A percentile compares a stretch with the other conserved stretches of the same genome.
These are phyloP conservation scores for Diplotaxis tenuifolia DNA, from an alignment of 345 rosid genomes.

Conservation along the genomic window DNA sequence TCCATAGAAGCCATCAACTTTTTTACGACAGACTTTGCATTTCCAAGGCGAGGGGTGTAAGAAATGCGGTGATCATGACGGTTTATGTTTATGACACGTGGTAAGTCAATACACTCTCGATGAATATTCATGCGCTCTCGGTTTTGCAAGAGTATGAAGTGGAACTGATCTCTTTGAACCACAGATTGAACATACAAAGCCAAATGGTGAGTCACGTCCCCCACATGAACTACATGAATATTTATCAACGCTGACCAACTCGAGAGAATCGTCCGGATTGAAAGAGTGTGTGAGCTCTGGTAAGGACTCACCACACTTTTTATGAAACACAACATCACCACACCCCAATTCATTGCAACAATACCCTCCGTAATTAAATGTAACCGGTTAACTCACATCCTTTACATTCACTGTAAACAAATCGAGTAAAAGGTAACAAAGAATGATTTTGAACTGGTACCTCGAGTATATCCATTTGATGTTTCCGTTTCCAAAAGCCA, in stretches of 20 bases:
- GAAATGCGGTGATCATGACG: no score
- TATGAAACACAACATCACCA: not conserved
- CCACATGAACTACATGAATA: not conserved
- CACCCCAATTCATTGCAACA: conserved; percentile 20
- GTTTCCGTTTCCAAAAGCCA: no score
- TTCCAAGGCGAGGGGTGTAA: no score
- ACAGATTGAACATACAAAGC: not conserved
- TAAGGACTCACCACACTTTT: not conserved
- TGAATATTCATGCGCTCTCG: no score
- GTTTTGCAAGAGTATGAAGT: not conserved
- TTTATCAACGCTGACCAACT: not conserved
- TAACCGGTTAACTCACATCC: not conserved
- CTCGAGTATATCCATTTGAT: not conserved
- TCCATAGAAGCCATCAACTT: no score
- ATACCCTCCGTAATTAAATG: conserved; percentile 23
- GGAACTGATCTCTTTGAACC: not conserved
- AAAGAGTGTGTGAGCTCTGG: conserved; percentile 9
- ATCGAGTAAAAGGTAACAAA: not conserved
- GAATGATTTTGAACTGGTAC: not conserved
- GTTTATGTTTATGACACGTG: no score
- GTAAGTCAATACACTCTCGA: no score
- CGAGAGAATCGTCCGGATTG: conserved; percentile 16
- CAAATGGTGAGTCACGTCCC: not conserved
- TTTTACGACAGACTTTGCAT: no score
- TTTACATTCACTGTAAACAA: not conserved